Evolutionary conservation across 305 asterid genomes (phyloP).

Genomic region (Fraxinus ornus): DNA sequence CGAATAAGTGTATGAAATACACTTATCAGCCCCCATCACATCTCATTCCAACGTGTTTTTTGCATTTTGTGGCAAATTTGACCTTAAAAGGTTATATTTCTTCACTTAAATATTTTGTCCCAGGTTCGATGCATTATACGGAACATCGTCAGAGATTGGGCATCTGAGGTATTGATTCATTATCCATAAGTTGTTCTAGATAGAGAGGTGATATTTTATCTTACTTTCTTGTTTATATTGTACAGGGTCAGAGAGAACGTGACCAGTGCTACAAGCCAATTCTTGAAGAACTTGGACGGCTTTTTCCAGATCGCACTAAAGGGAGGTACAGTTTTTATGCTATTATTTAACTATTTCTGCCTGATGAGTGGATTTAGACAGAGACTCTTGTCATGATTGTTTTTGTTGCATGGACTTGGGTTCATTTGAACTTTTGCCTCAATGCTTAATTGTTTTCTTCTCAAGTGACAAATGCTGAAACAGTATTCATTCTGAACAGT

Average conservation of each 20-base stretch:
- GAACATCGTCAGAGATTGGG: constrained; percentile 98
- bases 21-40: background rate
- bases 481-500: constrained; percentile 38
- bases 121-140: constrained; percentile 96
- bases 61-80: background rate
- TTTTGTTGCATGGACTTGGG: constrained; percentile 10
- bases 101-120: constrained; percentile 12
- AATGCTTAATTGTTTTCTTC: constrained; percentile 19
- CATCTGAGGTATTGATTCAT: constrained; percentile 64
- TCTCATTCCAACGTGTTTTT: background rate
- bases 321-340: constrained; percentile 43
- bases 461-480: constrained; percentile 33
- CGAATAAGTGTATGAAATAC: no score
- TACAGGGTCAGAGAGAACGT: constrained; percentile 88
- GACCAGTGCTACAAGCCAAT: constrained; percentile 92
- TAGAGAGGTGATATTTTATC: constrained; percentile 6
- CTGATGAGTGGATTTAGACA: constrained; percentile 16
- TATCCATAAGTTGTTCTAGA: constrained; percentile 13
- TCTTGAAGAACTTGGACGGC: constrained; percentile 69
- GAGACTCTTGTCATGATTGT: background rate
- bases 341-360: constrained; percentile 4
- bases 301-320: constrained; percentile 63
- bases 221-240: constrained; percentile 16
- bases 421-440: background rate
- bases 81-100: constrained; percentile 4